Conservation (phyloP, 306 rosid species). For the Argentina anserina region DNA sequence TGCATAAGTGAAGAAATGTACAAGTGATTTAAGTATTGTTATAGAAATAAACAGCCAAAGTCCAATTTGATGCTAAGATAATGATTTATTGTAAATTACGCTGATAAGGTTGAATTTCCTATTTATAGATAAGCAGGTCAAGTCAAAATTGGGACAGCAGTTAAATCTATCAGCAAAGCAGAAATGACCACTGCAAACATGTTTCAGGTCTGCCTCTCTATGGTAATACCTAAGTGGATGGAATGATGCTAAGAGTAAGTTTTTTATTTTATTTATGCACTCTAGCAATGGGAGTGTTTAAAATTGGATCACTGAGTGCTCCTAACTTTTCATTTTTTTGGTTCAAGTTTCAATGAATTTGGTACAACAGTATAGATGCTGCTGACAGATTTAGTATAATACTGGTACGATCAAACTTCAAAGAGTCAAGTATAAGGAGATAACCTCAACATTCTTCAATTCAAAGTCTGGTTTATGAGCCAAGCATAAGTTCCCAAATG, state of each 20-base stretch:
- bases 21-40: neutral
- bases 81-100: neutral
- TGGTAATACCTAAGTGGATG: neutral
- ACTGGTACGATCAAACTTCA: neutral
- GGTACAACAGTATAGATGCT: neutral
- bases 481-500: constrained; percentile 79
- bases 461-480: constrained; percentile 87
- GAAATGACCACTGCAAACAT: neutral
- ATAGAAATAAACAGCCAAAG: neutral
- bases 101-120: neutral
- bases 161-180: neutral
- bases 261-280: neutral
- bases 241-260: neutral
- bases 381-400: neutral
- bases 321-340: too few relatives aligned
- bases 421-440: constrained; percentile 7
- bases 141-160: neutral
- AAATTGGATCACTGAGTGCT: too few relatives aligned
- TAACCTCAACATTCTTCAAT: constrained; percentile 89
- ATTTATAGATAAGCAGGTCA: neutral
- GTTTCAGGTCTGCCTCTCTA: neutral
- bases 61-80: neutral
- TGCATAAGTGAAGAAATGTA: constrained; percentile 36
- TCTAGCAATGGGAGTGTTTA: neutral
- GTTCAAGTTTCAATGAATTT: too few relatives aligned